These are phyloP conservation scores for Naganishia vishniacii DNA, from an alignment of 768 basidiomycete species.

Conservation along the genomic window DNA sequence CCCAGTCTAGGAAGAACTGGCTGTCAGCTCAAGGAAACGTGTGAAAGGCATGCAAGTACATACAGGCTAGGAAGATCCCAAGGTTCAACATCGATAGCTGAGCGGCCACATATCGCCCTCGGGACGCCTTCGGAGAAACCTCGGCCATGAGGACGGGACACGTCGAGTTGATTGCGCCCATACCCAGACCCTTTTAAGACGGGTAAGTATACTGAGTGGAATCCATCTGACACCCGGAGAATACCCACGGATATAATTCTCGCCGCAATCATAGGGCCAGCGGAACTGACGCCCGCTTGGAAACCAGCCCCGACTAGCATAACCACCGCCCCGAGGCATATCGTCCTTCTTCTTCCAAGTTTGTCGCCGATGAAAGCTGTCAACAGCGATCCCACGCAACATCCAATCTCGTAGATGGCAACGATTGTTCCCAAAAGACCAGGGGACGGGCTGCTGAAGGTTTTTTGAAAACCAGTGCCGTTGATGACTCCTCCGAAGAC, in stretches of 20 bases:
- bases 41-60: neutral
- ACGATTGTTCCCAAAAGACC: conserved; percentile 35
- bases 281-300: conserved; percentile 33
- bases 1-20: conserved; percentile 29
- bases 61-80: conserved; percentile 27
- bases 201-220: no score
- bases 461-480: conserved; percentile 26
- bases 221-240: no score
- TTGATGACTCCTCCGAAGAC: conserved; percentile 36
- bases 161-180: conserved; percentile 39
- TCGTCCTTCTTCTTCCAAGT: conserved; percentile 30
- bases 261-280: conserved; percentile 35
- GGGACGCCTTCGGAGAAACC: conserved; percentile 33
- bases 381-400: conserved; percentile 34
- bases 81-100: conserved; percentile 22
- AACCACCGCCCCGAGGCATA: conserved; percentile 33
- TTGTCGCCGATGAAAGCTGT: conserved; percentile 34
- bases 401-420: conserved; percentile 41
- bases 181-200: conserved; percentile 11
- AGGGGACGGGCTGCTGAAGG: conserved; percentile 27
- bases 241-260: conserved; percentile 35
- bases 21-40: neutral
- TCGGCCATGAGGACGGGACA: conserved; percentile 36
- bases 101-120: conserved; percentile 27
- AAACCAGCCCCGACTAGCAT: conserved; percentile 37